Percentiles rank a stretch among this genome's conserved stretches.
These are phyloP conservation scores for Leishmania mexicana DNA, from an alignment of 208 protist genomes.

Conservation along the genomic window DNA sequence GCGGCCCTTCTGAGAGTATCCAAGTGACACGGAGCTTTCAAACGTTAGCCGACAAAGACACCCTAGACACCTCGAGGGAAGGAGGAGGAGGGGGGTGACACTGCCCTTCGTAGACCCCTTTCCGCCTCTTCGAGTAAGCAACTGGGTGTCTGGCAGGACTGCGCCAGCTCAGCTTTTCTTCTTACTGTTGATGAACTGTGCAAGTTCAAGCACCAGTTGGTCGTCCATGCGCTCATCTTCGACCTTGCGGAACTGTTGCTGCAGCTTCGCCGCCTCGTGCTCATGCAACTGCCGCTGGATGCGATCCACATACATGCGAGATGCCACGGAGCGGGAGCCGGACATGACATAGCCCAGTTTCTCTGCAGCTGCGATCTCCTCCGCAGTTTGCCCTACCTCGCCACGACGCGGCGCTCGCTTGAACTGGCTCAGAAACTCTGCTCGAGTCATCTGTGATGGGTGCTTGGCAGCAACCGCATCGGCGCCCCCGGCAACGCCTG, in stretches of 20 bases:
- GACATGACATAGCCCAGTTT: constrained; percentile 92
- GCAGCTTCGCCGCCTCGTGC: constrained; percentile 84
- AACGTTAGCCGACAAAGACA: neutral
- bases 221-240: constrained; percentile 85
- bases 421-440: constrained; percentile 88
- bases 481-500: neutral
- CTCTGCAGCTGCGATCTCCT: constrained; percentile 79
- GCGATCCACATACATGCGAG: constrained; percentile 84
- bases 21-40: neutral
- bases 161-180: constrained; percentile 16
- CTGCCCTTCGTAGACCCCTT: neutral
- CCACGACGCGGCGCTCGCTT: constrained; percentile 86
- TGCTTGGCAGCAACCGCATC: constrained; percentile 52
- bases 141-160: neutral
- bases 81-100: neutral
- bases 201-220: constrained; percentile 59
- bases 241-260: constrained; percentile 87
- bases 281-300: constrained; percentile 91
- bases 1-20: neutral
- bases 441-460: constrained; percentile 88
- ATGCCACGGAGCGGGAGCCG: constrained; percentile 82
- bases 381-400: constrained; percentile 83
- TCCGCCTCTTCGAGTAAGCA: neutral
- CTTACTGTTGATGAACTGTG: constrained; percentile 44
- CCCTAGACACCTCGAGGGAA: neutral